A percentile compares a stretch with the other conserved stretches of the same genome.
phyloP scores from a whole-genome alignment of 2,329 filamentous ascomycete genomes.

The Beauveria caledonica region DNA sequence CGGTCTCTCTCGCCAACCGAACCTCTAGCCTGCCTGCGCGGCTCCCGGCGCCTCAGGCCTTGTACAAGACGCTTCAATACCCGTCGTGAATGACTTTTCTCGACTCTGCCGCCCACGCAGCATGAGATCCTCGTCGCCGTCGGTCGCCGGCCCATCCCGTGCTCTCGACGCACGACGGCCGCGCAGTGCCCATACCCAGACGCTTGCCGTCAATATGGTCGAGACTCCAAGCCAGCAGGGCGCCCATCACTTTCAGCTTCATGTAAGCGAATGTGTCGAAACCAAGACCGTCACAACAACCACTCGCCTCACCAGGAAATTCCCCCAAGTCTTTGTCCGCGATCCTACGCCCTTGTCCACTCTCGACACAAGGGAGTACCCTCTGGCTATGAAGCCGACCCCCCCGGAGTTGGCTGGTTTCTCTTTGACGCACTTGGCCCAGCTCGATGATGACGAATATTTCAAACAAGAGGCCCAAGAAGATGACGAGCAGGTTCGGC shows the following conservation, averaged over 20 bases:
- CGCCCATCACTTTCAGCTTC: constrained; percentile 41
- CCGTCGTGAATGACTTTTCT: neutral
- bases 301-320: constrained; percentile 76
- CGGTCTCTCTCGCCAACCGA: neutral
- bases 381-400: constrained; percentile 73
- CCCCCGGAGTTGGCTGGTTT: constrained; percentile 72
- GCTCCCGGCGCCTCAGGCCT: neutral
- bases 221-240: constrained; percentile 29
- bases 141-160: constrained; percentile 22
- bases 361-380: constrained; percentile 84
- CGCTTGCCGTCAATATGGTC: constrained; percentile 40
- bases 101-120: neutral
- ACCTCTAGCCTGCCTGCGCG: neutral
- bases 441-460: neutral
- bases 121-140: constrained; percentile 30
- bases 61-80: neutral
- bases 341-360: constrained; percentile 61
- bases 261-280: constrained; percentile 57
- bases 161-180: constrained; percentile 28
- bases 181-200: constrained; percentile 29
- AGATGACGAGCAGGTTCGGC: constrained; percentile 15
- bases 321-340: constrained; percentile 75
- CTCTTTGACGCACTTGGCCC: constrained; percentile 33
- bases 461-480: constrained; percentile 17
- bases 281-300: constrained; percentile 78